Base-by-base conservation (phyloP, 371 early-diverging fungal genomes). In the Apophysomyces ossiformis region DNA sequence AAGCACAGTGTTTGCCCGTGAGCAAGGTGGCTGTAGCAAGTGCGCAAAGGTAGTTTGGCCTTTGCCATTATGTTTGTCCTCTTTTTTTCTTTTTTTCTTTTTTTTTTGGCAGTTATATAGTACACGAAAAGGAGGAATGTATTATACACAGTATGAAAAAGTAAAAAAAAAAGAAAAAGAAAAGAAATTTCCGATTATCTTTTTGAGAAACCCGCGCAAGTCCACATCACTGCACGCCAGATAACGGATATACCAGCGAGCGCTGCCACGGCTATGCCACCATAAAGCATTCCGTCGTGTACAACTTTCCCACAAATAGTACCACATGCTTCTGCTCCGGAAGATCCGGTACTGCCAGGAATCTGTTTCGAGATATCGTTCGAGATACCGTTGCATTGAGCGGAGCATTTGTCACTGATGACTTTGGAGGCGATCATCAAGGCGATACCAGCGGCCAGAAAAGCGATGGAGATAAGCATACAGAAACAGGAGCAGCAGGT, bases 401-500 rank as follows among this genome's bases (percentile, higher is more conserved):
- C 47, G 5, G 63, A 45, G 57, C 74, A 74, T 46, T 70, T 67
- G 64, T 57, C 63, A 32, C 61, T 60, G 13, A 70, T 68, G 45
- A 74, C 68, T 36, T 61, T 57, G 15, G 72, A 61, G 13, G 72
- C 61, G n/a, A 70, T 63, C 36, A 71, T 72, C 64, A 76, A 56
- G 6, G 67, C 73, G 59, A 72, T 70, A 16, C 72, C 72, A 37
- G 69, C 72, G 12, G 70, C 69, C 16, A 71, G 38, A 43, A 70
- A 72, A 1, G 62, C 73, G n/a, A 73, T 15, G 21, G 64, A 66
- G 37, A 74, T 50, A 12, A 74, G 26, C 64, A 70, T 63, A 45
- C 74, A 74, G 44, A 61, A 74, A 21, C 70, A 74, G 5, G 68
- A 65, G 38, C 70, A 74, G 46, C 74, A 74, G 5, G 74, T 70